Evolutionary conservation across 2,329 filamentous ascomycete species (phyloP).

Genomic region (Alternaria rosae): DNA sequence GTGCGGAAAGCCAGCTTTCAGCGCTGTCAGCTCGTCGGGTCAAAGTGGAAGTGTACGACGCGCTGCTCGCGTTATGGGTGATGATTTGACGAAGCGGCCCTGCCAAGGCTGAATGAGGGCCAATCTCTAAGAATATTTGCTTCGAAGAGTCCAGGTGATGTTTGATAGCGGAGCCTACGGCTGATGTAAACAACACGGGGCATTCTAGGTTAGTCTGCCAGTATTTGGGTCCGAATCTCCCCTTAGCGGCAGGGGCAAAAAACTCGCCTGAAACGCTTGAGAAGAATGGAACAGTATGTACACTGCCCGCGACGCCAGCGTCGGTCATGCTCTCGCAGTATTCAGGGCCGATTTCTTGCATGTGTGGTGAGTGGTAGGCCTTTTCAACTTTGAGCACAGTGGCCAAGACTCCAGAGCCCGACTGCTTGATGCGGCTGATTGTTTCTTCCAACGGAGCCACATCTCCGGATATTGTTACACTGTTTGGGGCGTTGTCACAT

Average conservation of each 20-base stretch:
- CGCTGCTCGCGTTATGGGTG: background rate
- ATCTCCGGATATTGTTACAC: slow-evolving; percentile 36
- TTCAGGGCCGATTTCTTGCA: slow-evolving; percentile 17
- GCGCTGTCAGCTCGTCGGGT: background rate
- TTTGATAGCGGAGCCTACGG: too few relatives aligned
- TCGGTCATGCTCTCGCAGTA: slow-evolving; percentile 14
- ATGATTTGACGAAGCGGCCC: slow-evolving; percentile 20
- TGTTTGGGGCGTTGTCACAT: slow-evolving; percentile 28
- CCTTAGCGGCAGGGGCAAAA: too few relatives aligned
- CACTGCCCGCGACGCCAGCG: too few relatives aligned
- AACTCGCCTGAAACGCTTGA: too few relatives aligned
- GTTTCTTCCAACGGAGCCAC: too few relatives aligned
- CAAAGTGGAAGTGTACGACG: background rate
- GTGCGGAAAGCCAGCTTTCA: background rate
- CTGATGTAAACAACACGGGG: slow-evolving; percentile 17
- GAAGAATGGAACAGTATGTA: too few relatives aligned
- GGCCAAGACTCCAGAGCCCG: slow-evolving; percentile 5
- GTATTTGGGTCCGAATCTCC: too few relatives aligned
- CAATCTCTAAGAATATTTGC: slow-evolving; percentile 26
- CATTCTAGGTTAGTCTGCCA: slow-evolving; percentile 23
- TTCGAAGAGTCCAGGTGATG: too few relatives aligned
- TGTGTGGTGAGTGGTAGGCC: slow-evolving; percentile 43
- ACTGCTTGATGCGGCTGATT: too few relatives aligned
- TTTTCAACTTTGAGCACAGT: slow-evolving; percentile 23
- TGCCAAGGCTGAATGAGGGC: slow-evolving; percentile 20